phyloP scores from a whole-genome alignment of 768 basidiomycete genomes.

The Butyriboletus loyo region DNA sequence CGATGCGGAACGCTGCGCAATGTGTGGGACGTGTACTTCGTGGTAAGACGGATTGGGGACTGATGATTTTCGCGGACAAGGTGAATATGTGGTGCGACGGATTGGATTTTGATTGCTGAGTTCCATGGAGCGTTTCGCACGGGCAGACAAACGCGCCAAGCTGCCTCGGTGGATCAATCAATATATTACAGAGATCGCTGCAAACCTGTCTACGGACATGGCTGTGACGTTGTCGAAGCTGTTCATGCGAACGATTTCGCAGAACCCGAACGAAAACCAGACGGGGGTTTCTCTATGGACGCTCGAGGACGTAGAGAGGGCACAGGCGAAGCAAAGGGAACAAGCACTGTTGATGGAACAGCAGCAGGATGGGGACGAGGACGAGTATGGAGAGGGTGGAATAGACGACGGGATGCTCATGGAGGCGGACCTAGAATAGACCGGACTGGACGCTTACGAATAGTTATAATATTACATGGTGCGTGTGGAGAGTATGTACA shows the following conservation, averaged over 20 bases:
- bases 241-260: constrained; percentile 98
- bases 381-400: constrained; percentile 67
- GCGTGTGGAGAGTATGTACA: constrained; percentile 14
- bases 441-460: background rate
- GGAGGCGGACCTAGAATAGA: constrained; percentile 45
- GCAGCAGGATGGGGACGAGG: constrained; percentile 38
- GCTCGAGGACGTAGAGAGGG: constrained; percentile 83
- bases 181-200: constrained; percentile 97
- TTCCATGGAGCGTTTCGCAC: constrained; percentile 73
- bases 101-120: background rate
- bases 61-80: constrained; percentile 99
- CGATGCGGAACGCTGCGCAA: constrained; percentile 98
- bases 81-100: constrained; percentile 37
- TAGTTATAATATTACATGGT: constrained; percentile 16
- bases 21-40: constrained; percentile 97
- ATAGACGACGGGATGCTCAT: constrained; percentile 61
- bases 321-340: constrained; percentile 77
- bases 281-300: constrained; percentile 96
- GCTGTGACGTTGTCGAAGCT: constrained; percentile 90
- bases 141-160: constrained; percentile 92
- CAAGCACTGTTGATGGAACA: constrained; percentile 48
- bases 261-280: constrained; percentile 94
- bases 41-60: constrained; percentile 98
- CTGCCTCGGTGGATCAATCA: constrained; percentile 99
- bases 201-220: constrained; percentile 98